phyloP scores from a whole-genome alignment of 257 asterid genomes.

The Nicotiana attenuata region DNA sequence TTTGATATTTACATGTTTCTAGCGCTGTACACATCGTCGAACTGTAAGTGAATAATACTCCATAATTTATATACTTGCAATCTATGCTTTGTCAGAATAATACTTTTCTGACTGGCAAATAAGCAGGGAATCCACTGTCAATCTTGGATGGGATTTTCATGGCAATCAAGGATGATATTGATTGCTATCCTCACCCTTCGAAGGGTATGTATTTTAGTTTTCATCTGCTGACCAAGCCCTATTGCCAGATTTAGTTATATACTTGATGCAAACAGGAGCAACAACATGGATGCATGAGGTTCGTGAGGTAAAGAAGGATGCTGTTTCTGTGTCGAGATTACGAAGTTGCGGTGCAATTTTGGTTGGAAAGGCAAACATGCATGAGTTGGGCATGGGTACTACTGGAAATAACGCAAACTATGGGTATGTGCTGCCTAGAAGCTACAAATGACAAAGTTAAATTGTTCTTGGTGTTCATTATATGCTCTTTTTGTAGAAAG shows the following conservation, averaged over 20 bases:
- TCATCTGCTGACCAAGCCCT: not conserved
- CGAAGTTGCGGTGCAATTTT: constrained; percentile 91
- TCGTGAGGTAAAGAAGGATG: constrained; percentile 70
- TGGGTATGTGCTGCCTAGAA: constrained; percentile 50
- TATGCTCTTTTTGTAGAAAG: not conserved
- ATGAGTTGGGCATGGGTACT: constrained; percentile 93
- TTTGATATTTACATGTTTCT: not conserved
- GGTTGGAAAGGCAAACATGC: constrained; percentile 99
- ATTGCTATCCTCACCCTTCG: constrained; percentile 79
- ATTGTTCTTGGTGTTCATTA: not conserved
- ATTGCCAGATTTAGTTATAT: constrained; percentile 8
- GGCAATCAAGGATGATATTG: constrained; percentile 97
- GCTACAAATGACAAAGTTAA: not conserved
- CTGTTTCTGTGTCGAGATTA: constrained; percentile 62
- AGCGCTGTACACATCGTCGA: not conserved
- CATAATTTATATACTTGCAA: not conserved
- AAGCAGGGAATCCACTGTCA: constrained; percentile 79
- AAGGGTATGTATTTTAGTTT: constrained; percentile 46
- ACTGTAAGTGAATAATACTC: not conserved
- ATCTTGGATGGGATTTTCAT: constrained; percentile 86
- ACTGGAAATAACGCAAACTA: constrained; percentile 93
- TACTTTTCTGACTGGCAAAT: constrained; percentile 16
- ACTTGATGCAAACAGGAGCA: constrained; percentile 60
- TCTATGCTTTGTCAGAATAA: constrained; percentile 3
- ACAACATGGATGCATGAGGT: constrained; percentile 81